Evolutionary conservation across 2,329 filamentous ascomycete genomes (phyloP).

Genomic region (Magnaporthiopsis incrustans): DNA sequence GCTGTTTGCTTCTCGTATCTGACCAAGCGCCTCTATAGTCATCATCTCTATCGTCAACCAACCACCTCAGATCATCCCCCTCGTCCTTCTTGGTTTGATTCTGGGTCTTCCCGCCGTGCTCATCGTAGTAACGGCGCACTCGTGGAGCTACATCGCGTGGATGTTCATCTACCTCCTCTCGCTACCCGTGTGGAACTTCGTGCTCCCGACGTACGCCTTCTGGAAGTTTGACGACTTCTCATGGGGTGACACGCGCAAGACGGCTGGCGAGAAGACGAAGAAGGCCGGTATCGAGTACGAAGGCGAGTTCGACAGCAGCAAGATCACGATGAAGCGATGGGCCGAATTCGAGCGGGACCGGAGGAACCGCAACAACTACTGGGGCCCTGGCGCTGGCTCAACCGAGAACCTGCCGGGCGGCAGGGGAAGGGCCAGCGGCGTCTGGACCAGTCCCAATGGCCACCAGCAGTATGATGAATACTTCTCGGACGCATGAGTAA

Average conservation of each 20-base stretch:
- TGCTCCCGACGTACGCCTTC: conserved; percentile 88
- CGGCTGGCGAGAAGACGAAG: conserved; percentile 80
- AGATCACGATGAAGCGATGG: conserved; percentile 99
- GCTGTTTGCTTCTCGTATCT: conserved; percentile 6
- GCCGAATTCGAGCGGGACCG: conserved; percentile 80
- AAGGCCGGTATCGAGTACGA: conserved; percentile 81
- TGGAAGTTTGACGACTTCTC: conserved; percentile 99
- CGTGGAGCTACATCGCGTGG: conserved; percentile 86
- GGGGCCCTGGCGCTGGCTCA: conserved; percentile 27
- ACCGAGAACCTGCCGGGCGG: conserved; percentile 41
- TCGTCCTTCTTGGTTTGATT: conserved; percentile 82
- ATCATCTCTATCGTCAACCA: conserved; percentile 74
- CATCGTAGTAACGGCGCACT: conserved; percentile 89
- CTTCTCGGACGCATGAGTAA: conserved; percentile 43
- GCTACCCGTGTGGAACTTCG: conserved; percentile 94
- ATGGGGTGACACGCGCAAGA: conserved; percentile 97
- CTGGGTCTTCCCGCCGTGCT: conserved; percentile 87
- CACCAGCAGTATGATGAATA: conserved; percentile 48
- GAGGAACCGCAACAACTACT: conserved; percentile 36
- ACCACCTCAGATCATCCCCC: conserved; percentile 78
- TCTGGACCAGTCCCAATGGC: conserved; percentile 32
- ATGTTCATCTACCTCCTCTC: conserved; percentile 95
- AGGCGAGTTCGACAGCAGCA: conserved; percentile 95
- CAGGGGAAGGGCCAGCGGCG: conserved; percentile 22
- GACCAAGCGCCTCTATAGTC: conserved; percentile 38